A percentile compares a stretch with the other conserved stretches of the same genome.
Evolutionary conservation across 2,329 filamentous ascomycete species (phyloP).

Genomic region (Fusarium verrucosum): DNA sequence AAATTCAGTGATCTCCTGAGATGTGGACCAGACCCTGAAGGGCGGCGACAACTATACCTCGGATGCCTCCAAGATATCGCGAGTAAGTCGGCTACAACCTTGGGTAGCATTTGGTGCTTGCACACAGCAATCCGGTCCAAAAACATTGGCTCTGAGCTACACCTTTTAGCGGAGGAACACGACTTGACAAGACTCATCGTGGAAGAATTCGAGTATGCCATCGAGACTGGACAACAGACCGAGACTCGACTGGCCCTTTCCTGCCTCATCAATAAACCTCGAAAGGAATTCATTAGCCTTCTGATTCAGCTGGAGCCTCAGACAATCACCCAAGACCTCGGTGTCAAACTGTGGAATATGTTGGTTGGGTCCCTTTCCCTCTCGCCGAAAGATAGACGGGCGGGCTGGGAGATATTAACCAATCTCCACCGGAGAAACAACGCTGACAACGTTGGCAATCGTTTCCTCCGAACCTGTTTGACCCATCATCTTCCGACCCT

Average conservation of each 20-base stretch:
- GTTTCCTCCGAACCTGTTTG: conserved; percentile 65
- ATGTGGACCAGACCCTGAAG: conserved; percentile 62
- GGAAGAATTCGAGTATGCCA: conserved; percentile 69
- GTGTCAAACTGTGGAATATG: conserved; percentile 74
- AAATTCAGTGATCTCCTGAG: conserved; percentile 69
- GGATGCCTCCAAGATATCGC: conserved; percentile 75
- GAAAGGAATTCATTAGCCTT: conserved; percentile 64
- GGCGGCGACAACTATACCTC: conserved; percentile 69
- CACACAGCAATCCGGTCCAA: conserved; percentile 56
- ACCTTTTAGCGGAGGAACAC: conserved; percentile 67
- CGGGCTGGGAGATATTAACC: conserved; percentile 75
- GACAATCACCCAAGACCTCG: conserved; percentile 69
- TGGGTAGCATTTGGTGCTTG: conserved; percentile 78
- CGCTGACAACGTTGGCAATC: conserved; percentile 57
- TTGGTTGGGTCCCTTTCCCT: conserved; percentile 73
- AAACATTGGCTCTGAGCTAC: conserved; percentile 61
- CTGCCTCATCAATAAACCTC: conserved; percentile 60
- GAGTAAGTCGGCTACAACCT: conserved; percentile 67
- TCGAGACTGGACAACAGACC: conserved; percentile 44
- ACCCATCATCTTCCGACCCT: conserved; percentile 66
- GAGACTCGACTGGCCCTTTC: conserved; percentile 58
- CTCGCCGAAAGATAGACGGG: conserved; percentile 67
- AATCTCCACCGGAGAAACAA: conserved; percentile 52
- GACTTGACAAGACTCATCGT: conserved; percentile 69
- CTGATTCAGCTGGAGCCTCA: conserved; percentile 70